Evolutionary conservation across 371 early-diverging fungal species (phyloP), one percentile per base, ranked within the genome.

Genomic region (Parasitella parasitica): DNA sequence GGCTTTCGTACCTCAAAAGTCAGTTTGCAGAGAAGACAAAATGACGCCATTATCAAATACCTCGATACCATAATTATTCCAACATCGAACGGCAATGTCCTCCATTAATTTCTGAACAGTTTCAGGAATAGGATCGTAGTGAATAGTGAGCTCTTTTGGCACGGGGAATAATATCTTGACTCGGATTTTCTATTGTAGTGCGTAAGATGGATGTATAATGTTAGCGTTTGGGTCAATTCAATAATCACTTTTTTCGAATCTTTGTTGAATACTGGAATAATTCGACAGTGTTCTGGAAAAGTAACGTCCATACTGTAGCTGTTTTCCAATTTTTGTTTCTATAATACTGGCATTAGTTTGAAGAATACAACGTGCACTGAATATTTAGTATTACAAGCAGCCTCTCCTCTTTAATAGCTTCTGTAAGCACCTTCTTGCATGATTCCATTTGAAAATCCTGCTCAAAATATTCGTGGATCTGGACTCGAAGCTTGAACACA

Each of bases 31-130:
- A 18, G 13, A 27, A 41, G 52, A 37, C 4, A 43, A 8, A 8
- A 24, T 52, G 18, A 36, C 13, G 24, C 28, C 27, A 50, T 11
- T 30, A 20, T 26, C 16, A 6, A 2, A 58, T 63, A 74, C 75
- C 69, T 69, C 66, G 5, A 63, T 22, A 9, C 75, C 75, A 64
- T 69, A 56, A 3, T 24, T 1, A n/a, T 57, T 41, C 78, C 78
- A 77, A 6, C 63, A 57, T 43, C 58, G 26, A 32, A 27, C 48
- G 1, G 69, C 22, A 6, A 67, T 59, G 46, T 75, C 67, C 8
- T 60, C 36, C 54, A 60, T 71, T 16, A 77, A 27, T 39, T 69
- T 59, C 20, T 57, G 37, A 0, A 67, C 27, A 39, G 39, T 35
- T 54, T 55, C 32, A 34, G 62, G 62, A 4, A 46, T 28, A 37